Base-by-base conservation (phyloP, 2,329 filamentous ascomycete genomes). In the Arthrobotrys sphaeroides region DNA sequence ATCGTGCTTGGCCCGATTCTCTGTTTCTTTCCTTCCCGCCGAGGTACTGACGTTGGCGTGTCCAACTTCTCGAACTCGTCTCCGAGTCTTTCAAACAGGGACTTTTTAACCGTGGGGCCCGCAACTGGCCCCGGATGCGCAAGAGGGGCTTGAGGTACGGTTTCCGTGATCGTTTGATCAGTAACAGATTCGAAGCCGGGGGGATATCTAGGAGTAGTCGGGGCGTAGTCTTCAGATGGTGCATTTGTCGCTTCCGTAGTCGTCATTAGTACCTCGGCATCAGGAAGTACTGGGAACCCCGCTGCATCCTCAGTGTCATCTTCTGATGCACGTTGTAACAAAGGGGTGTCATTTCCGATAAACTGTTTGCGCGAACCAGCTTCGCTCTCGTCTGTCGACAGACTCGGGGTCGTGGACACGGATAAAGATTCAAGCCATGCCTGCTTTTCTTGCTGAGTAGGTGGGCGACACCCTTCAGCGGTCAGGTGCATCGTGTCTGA, bases 351-450 rank as follows among this genome's bases (percentile, higher is more conserved):
- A 0, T 12, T 24, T 3, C 24, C 28, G 3, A 7, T 5, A 5
- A 38, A 16, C 2, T 33, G 10, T 2, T 53, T 16, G 4, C 26
- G n/a, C 5, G 20, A 4, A 31, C 42, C 47, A 5, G 38, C 40
- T 10, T 26, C 53, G 22, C 51, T 60, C 43, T 10, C 40, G 20
- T n/a, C 38, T 0, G 49, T 24, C 0, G 72, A 75, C 5, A 42
- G 10, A 10, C 40, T 65, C 28, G 72, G 26, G 2, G 64, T 31
- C 20, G 70, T 64, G 2, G 47, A 24, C 1, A 40, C 43, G 5
- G 64, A 57, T 3, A 69, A 4, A 36, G 49, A 49, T 16, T 36
- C 49, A 9, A 75, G 12, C 64, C 64, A 65, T 28, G 64, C 49
- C 5, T 51, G 40, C 10, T 22, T 53, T 13, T 75, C 64, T 26